phyloP scores from a whole-genome alignment of 192 early-diverging fungal species.

The Jimgerdemannia flammicorona region DNA sequence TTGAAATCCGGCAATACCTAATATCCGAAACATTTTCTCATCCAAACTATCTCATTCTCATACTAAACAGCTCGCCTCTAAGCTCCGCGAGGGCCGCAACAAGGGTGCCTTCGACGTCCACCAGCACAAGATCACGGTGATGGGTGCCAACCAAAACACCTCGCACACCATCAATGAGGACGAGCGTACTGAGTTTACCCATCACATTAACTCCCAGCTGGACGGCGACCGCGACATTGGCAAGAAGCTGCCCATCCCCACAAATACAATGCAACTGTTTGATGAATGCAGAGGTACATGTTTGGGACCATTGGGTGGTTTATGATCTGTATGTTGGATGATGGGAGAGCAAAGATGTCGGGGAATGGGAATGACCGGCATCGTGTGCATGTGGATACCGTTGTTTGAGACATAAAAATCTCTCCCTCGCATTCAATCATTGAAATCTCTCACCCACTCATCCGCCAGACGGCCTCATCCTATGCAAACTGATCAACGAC shows the following conservation, averaged over 20 bases:
- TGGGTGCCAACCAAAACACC: conserved; percentile 80
- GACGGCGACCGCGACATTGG: conserved; percentile 78
- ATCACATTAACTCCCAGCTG: conserved; percentile 90
- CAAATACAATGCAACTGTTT: conserved; percentile 94
- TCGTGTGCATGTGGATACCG: not conserved
- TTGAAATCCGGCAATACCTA: conserved; percentile 2
- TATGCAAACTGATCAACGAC: conserved; percentile 98
- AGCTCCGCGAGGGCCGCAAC: conserved; percentile 43
- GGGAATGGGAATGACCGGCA: not conserved
- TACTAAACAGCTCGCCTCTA: conserved; percentile 38
- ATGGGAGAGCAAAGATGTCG: not conserved
- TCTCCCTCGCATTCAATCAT: not conserved
- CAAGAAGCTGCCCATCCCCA: conserved; percentile 88
- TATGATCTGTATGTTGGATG: not conserved
- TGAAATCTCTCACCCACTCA: too few species aligned
- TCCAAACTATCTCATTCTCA: too few species aligned
- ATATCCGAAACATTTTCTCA: too few species aligned
- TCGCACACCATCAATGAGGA: conserved; percentile 99
- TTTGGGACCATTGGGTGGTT: not conserved
- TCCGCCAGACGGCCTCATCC: conserved; percentile 75
- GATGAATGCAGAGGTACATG: conserved; percentile 81
- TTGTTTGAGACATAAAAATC: too few species aligned
- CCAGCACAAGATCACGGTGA: conserved; percentile 85
- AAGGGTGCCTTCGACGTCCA: conserved; percentile 46
- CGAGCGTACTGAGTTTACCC: conserved; percentile 93